Base-by-base conservation (phyloP, 1,284 basidiomycete genomes). In the Ustilago curta region DNA sequence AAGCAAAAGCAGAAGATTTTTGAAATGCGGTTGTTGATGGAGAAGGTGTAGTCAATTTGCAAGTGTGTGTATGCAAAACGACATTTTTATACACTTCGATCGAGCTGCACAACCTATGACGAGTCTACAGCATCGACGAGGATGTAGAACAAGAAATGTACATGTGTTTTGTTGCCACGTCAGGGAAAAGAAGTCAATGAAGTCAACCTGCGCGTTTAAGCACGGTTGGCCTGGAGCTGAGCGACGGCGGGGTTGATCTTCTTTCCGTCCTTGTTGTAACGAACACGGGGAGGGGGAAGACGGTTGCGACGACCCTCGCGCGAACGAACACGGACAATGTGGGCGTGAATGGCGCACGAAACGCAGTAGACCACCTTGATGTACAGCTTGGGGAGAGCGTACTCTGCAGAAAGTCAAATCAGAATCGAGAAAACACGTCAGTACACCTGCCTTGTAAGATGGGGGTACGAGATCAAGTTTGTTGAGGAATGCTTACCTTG, bases 351-450 rank as follows among this genome's bases (percentile, higher is more conserved):
- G 49, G 96, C 96, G 87, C 97, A 99, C 66, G 95, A 98, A 73
- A 99, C 92, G 87, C 96, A 99, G 90, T 99, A 99, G 59, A 91
- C 92, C 81, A 99, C 93, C 91, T 98, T 97, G 90, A 97, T 93
- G 91, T 99, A 99, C 78, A 99, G 88, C 88, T 99, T 99, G 73
- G 96, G 96, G 83, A 99, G 91, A 65, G 91, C 91, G 88, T 99
- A 99, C 88, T 99, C 97, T 48, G 16, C 40, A 62, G 37, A 58
- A 58, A 37, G 14, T 14, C 11, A 16, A 37, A 3, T 27, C 50
- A 21, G n/a, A 40, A 39, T 21, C 5, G 21, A 3, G 27, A 31
- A 31, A 27, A 27, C 19, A 45, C 14, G 23, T 25, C 23, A 27
- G 19, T 16, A 37, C 50, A 44, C 12, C 3, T 11, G 25, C 25